Conservation (phyloP, 2,329 filamentous ascomycete genomes). For the Aureobasidium pullulans region DNA sequence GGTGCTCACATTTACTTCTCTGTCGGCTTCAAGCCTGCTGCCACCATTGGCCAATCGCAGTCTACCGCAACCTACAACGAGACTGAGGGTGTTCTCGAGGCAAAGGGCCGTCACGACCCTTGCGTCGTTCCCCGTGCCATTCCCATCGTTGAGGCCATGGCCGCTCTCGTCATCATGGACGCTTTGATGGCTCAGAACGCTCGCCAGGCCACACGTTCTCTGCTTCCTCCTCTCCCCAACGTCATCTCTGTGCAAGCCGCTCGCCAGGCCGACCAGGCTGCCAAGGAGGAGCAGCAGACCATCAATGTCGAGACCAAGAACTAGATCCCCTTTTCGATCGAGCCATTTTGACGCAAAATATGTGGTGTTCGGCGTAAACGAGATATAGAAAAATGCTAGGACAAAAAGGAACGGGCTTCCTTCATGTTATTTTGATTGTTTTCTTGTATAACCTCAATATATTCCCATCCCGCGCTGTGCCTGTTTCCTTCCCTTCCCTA, state of each 20-base stretch:
- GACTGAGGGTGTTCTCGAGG: constrained; percentile 68
- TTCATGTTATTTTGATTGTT: constrained; percentile 5
- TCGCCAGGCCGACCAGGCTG: constrained; percentile 15
- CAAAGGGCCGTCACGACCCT: constrained; percentile 91
- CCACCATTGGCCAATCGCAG: constrained; percentile 87
- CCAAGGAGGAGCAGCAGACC: constrained; percentile 15
- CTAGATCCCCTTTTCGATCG: not conserved
- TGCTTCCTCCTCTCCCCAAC: constrained; percentile 37
- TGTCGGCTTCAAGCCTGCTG: constrained; percentile 88
- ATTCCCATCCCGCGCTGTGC: not conserved
- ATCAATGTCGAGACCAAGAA: constrained; percentile 12
- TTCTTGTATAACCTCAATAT: constrained; percentile 10
- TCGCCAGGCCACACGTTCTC: constrained; percentile 41
- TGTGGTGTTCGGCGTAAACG: constrained; percentile 1
- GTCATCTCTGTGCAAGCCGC: constrained; percentile 26
- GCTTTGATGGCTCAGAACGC: constrained; percentile 75
- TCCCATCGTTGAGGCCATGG: constrained; percentile 87
- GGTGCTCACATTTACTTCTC: constrained; percentile 92
- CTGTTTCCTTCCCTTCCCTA: not conserved
- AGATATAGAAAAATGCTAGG: constrained; percentile 2
- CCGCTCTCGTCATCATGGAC: constrained; percentile 79
- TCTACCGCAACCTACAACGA: constrained; percentile 74
- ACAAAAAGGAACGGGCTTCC: not conserved
- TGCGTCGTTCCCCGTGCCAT: constrained; percentile 83
- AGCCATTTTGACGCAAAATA: not conserved